These are phyloP conservation scores for Wallacemonas sp. DNA, from an alignment of 208 protist species.

Conservation along the genomic window DNA sequence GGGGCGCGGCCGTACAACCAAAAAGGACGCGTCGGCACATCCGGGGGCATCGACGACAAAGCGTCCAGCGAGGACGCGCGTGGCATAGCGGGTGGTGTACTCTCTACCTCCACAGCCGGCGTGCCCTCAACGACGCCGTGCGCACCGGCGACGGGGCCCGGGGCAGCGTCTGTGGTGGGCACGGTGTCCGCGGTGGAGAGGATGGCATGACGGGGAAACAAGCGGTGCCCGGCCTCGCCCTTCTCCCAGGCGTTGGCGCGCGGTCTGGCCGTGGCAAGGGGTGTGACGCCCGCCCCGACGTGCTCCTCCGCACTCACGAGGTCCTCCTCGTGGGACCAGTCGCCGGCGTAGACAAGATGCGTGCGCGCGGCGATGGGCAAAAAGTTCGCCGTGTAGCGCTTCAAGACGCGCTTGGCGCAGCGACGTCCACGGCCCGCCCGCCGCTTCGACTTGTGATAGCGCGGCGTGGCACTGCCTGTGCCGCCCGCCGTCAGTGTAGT, in stretches of 20 bases:
- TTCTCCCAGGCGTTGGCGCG: slow-evolving; percentile 4
- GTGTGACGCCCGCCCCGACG: background rate
- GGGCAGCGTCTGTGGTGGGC: too few species aligned
- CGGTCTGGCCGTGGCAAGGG: background rate
- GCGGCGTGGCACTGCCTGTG: background rate
- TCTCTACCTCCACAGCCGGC: too few species aligned
- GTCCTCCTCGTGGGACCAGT: background rate
- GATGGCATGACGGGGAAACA: slow-evolving; percentile 9
- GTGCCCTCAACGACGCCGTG: too few species aligned
- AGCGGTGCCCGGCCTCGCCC: slow-evolving; percentile 6
- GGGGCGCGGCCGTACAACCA: background rate
- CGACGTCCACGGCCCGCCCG: slow-evolving; percentile 8
- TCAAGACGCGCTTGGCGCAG: slow-evolving; percentile 6
- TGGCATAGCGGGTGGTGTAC: background rate
- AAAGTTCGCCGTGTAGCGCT: slow-evolving; percentile 13
- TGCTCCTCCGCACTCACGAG: background rate
- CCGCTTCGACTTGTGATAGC: slow-evolving; percentile 17
- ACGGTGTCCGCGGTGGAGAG: too few species aligned
- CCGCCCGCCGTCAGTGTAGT: background rate
- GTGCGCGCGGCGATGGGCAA: slow-evolving; percentile 4
- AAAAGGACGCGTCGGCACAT: background rate
- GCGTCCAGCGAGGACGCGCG: background rate
- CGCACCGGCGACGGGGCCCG: too few species aligned
- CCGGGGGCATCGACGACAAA: background rate
- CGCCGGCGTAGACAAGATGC: background rate